Percentiles rank a stretch among this genome's conserved stretches.
phyloP scores from a whole-genome alignment of 1,139 yeast species.

The Diutina scorzettiae region DNA sequence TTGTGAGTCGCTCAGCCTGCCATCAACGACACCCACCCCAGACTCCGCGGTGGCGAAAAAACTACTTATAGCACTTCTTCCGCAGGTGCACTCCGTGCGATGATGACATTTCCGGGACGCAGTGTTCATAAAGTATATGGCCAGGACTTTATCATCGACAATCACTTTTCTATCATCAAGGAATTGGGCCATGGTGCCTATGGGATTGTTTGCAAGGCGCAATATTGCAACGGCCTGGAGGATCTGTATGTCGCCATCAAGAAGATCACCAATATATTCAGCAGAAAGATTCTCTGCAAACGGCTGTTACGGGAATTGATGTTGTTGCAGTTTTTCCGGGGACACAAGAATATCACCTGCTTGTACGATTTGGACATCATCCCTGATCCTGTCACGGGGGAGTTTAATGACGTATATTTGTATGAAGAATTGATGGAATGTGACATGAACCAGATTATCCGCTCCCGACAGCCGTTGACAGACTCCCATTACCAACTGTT shows the following conservation, averaged over 20 bases:
- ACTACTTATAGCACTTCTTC: too few relatives aligned
- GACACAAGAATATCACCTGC: conserved; percentile 87
- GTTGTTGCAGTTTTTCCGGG: conserved; percentile 80
- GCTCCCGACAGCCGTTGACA: conserved; percentile 87
- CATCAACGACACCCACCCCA: too few relatives aligned
- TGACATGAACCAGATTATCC: conserved; percentile 92
- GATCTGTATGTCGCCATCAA: conserved; percentile 71
- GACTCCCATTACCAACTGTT: conserved; percentile 93
- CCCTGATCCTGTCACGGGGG: conserved; percentile 52
- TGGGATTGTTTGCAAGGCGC: conserved; percentile 91
- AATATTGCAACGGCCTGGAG: conserved; percentile 60
- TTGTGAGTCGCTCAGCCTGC: too few relatives aligned
- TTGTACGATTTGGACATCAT: conserved; percentile 80
- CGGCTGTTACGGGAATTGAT: conserved; percentile 84
- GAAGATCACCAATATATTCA: conserved; percentile 84
- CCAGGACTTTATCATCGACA: conserved; percentile 84
- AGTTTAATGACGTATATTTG: conserved; percentile 80
- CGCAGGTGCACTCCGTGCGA: too few relatives aligned
- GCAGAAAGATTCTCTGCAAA: conserved; percentile 78
- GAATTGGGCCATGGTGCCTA: conserved; percentile 97
- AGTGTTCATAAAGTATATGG: conserved; percentile 53
- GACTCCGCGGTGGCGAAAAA: too few relatives aligned
- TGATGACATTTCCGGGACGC: conserved; percentile 15
- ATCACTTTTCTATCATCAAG: conserved; percentile 71
- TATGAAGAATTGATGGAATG: conserved; percentile 97